phyloP scores from a whole-genome alignment of 2,329 filamentous ascomycete species.

The Alternaria sp. region DNA sequence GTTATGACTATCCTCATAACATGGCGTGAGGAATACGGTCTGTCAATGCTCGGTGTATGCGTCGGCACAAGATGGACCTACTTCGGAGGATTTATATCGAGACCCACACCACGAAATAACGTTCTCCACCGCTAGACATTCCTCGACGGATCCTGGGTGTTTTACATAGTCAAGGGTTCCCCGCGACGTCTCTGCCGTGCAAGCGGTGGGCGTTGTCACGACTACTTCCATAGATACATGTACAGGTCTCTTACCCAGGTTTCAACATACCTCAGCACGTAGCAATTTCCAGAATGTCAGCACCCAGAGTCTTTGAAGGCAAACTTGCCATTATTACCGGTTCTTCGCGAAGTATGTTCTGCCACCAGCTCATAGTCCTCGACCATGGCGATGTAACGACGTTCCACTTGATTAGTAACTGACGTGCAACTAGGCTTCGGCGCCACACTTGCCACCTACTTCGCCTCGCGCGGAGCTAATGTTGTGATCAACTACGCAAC shows the following conservation, averaged over 20 bases:
- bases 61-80: background rate
- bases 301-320: constrained; percentile 6
- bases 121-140: background rate
- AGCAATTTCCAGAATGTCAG: background rate
- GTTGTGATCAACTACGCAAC: constrained; percentile 13
- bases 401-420: background rate
- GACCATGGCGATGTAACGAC: background rate
- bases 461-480: constrained; percentile 8
- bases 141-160: background rate
- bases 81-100: background rate
- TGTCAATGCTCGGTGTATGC: background rate
- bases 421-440: constrained; percentile 8
- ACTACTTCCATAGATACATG: background rate
- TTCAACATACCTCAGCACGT: background rate
- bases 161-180: constrained; percentile 2
- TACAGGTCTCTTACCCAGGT: background rate
- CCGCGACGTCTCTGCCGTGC: background rate
- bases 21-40: background rate
- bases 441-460: constrained; percentile 9
- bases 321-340: constrained; percentile 12
- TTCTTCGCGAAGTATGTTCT: constrained; percentile 9
- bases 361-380: background rate
- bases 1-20: background rate
- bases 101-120: background rate
- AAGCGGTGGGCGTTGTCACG: background rate